Evolutionary conservation across 2,329 filamentous ascomycete genomes (phyloP).

Genomic region (Boeremia exigua): DNA sequence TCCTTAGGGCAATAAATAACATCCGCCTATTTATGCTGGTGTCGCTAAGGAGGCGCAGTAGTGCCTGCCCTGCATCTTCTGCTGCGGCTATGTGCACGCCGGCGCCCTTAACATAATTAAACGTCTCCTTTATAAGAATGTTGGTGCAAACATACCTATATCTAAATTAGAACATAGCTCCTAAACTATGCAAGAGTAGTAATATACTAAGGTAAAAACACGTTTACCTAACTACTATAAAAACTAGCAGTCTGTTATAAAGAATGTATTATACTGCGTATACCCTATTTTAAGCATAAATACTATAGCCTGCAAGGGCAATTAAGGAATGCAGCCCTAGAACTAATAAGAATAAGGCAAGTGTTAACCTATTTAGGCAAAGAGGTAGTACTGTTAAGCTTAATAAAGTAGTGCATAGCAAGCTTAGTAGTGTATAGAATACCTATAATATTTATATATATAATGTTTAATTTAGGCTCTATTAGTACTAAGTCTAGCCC

Average conservation of each 20-base stretch:
- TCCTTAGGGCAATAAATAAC: slow-evolving; percentile 12
- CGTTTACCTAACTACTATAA: slow-evolving; percentile 12
- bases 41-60: slow-evolving; percentile 12
- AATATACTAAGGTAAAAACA: slow-evolving; percentile 15
- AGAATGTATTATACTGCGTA: slow-evolving; percentile 15
- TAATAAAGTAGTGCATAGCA: slow-evolving; percentile 17
- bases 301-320: slow-evolving; percentile 14
- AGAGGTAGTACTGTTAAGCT: slow-evolving; percentile 1
- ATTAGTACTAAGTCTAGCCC: background rate
- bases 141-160: no score
- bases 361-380: slow-evolving; percentile 2
- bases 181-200: no score
- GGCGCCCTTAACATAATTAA: slow-evolving; percentile 2
- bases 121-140: slow-evolving; percentile 10
- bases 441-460: background rate
- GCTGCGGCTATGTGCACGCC: slow-evolving; percentile 13
- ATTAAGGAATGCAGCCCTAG: slow-evolving; percentile 14
- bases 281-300: slow-evolving; percentile 14
- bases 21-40: slow-evolving; percentile 4
- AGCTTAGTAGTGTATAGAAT: slow-evolving; percentile 2
- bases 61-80: slow-evolving; percentile 12
- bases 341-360: slow-evolving; percentile 17
- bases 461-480: background rate
- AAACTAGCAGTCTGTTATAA: slow-evolving; percentile 7
- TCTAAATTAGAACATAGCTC: no score